These are phyloP conservation scores for Colletotrichum camelliae DNA, from an alignment of 2,329 filamentous ascomycete genomes.

Conservation along the genomic window DNA sequence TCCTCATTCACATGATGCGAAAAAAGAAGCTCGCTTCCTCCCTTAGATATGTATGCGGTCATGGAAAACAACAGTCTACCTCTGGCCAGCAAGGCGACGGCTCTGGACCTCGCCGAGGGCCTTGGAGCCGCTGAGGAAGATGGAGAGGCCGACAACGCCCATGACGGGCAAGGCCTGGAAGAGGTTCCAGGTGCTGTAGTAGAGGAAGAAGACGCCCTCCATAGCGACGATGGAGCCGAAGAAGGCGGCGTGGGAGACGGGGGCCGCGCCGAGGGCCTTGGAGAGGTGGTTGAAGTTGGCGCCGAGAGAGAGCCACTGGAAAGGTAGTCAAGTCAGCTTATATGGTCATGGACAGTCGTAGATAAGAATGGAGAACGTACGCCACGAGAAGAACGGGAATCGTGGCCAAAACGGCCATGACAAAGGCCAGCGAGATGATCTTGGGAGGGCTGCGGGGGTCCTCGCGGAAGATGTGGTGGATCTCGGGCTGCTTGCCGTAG, in stretches of 20 bases:
- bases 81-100: constrained; percentile 78
- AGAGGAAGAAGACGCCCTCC: constrained; percentile 92
- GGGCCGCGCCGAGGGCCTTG: constrained; percentile 77
- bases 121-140: constrained; percentile 86
- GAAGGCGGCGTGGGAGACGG: constrained; percentile 83
- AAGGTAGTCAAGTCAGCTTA: constrained; percentile 23
- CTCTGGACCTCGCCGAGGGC: constrained; percentile 93
- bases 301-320: constrained; percentile 80
- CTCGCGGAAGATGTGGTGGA: constrained; percentile 86
- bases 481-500: constrained; percentile 84
- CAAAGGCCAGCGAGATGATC: constrained; percentile 80
- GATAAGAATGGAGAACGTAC: constrained; percentile 53
- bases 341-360: background rate
- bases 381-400: constrained; percentile 74
- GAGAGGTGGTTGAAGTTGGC: constrained; percentile 81
- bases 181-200: constrained; percentile 91
- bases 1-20: background rate
- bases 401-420: constrained; percentile 72
- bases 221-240: constrained; percentile 86
- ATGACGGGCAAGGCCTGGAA: constrained; percentile 86
- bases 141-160: constrained; percentile 68
- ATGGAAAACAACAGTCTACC: constrained; percentile 37
- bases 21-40: background rate
- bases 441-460: constrained; percentile 83
- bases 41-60: background rate